Base-by-base conservation (phyloP, 169 alveolate species). In the Eimeria sp. region DNA sequence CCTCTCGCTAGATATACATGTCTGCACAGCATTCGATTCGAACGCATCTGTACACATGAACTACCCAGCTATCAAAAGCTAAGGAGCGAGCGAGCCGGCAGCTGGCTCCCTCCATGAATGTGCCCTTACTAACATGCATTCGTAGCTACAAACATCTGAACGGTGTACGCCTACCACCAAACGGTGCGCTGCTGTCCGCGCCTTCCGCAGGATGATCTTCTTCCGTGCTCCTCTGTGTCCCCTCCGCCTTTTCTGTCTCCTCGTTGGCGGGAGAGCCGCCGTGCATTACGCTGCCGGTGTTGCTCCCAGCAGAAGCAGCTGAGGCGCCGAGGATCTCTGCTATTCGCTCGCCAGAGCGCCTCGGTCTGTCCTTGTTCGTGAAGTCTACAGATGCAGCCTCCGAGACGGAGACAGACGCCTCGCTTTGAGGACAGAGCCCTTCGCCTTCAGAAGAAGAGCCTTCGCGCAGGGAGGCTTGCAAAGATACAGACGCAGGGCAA, bases 401-500 rank as follows among this genome's bases (percentile, higher is more conserved):
- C 11, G 80, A 71, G 30, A 37, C 80, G 80, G 80, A 71, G n/a
- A 54, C 80, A 71, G 80, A 71, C 54, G 80, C 80, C 80, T 71
- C 80, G 80, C 80, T 71, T 30, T 37, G 80, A 25, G 80, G 80
- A 71, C 80, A 71, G n/a, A 71, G 80, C 54, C 80, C 80, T 71
- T 71, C 80, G 54, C 80, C 80, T 37, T 71, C 80, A 71, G 49
- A 71, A 30, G 80, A 71, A 16, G 54, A 33, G 80, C 37, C 52
- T 13, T 52, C 80, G 0, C 37, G 80, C 80, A 71, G n/a, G 80
- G 80, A 71, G 54, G 80, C 80, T 71, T 71, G 80, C 80, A 71
- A 71, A 27, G 80, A 71, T 2, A 71, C 80, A 71, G 80, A 71
- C 4, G 80, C 54, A 11, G 80, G 80, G 14, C 54, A 71, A 16